Evolutionary conservation across 495 filamentous ascomycete genomes (phyloP).

Genomic region (Talaromyces ruber): DNA sequence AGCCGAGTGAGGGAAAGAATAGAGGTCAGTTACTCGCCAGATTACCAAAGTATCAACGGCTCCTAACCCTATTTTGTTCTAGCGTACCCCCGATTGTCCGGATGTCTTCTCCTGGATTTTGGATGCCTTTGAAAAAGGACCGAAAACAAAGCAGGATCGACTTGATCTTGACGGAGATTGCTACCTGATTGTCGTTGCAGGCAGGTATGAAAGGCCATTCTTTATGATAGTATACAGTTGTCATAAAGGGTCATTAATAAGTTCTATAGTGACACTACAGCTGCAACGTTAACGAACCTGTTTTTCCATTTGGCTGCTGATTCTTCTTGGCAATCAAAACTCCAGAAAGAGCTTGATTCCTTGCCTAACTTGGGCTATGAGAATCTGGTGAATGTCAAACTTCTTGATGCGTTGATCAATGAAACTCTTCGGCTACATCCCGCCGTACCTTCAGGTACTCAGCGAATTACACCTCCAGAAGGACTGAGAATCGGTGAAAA

Average conservation of each 20-base stretch:
- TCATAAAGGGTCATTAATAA: background rate
- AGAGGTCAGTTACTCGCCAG: slow-evolving; percentile 5
- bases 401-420: slow-evolving; percentile 22
- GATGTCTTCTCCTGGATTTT: slow-evolving; percentile 28
- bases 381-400: background rate
- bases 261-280: slow-evolving; percentile 24
- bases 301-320: slow-evolving; percentile 25
- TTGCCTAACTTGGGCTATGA: slow-evolving; percentile 9
- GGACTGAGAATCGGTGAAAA: slow-evolving; percentile 14
- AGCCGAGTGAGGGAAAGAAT: slow-evolving; percentile 12
- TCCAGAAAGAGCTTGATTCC: slow-evolving; percentile 16
- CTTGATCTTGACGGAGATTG: slow-evolving; percentile 24
- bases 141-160: slow-evolving; percentile 15
- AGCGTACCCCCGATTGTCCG: slow-evolving; percentile 11
- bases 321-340: slow-evolving; percentile 6
- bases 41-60: slow-evolving; percentile 14
- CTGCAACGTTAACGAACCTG: slow-evolving; percentile 21
- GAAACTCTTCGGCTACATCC: slow-evolving; percentile 44
- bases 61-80: no score
- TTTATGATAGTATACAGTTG: background rate
- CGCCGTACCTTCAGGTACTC: slow-evolving; percentile 29
- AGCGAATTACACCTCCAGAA: slow-evolving; percentile 21
- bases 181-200: slow-evolving; percentile 29
- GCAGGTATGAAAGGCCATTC: slow-evolving; percentile 21
- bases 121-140: slow-evolving; percentile 16